These are phyloP conservation scores for Aspergillus sp. DNA, from an alignment of 2,329 filamentous ascomycete genomes.

Conservation along the genomic window DNA sequence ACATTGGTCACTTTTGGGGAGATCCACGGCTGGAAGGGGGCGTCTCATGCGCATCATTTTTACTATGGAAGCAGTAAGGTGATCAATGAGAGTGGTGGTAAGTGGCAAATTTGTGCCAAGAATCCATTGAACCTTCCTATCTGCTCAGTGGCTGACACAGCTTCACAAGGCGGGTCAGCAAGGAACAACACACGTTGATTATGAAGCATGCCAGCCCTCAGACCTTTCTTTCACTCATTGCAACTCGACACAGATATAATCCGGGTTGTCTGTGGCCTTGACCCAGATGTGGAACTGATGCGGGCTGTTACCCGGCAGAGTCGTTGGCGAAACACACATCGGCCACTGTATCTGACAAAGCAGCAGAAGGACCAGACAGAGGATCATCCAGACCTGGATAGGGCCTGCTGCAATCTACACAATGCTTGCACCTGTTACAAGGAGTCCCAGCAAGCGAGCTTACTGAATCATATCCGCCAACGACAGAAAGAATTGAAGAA, in stretches of 20 bases:
- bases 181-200: no score
- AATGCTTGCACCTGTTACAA: neutral
- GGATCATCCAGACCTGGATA: conserved; percentile 11
- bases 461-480: conserved; percentile 6
- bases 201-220: neutral
- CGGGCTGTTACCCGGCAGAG: conserved; percentile 9
- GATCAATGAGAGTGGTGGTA: no score
- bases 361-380: conserved; percentile 7
- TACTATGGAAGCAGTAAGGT: no score
- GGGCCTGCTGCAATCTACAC: conserved; percentile 1
- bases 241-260: conserved; percentile 11
- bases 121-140: no score
- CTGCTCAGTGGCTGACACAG: no score
- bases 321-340: conserved; percentile 9
- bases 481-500: conserved; percentile 12
- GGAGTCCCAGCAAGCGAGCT: conserved; percentile 5
- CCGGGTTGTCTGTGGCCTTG: conserved; percentile 8
- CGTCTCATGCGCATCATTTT: no score
- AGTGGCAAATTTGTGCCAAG: no score
- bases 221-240: conserved; percentile 12
- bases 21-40: no score
- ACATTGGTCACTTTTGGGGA: no score
- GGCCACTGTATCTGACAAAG: conserved; percentile 8
- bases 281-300: conserved; percentile 9
- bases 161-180: no score